A percentile compares a stretch with the other conserved stretches of the same genome.
These are phyloP conservation scores for Chrysoporthe puriensis DNA, from an alignment of 2,329 filamentous ascomycete genomes.

Conservation along the genomic window DNA sequence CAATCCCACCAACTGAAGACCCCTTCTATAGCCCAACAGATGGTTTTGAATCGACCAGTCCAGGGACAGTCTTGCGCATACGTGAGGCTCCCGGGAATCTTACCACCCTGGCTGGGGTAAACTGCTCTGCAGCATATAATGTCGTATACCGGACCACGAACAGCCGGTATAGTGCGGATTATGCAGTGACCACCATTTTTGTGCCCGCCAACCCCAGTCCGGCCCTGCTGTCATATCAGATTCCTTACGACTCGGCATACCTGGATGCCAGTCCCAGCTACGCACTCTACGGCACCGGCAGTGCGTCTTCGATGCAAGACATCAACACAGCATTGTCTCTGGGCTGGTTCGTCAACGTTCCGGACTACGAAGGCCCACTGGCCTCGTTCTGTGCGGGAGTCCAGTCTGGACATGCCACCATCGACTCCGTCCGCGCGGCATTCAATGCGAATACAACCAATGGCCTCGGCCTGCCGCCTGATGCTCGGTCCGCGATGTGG, in stretches of 20 bases:
- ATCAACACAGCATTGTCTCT: slow-evolving; percentile 40
- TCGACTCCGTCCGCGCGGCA: slow-evolving; percentile 51
- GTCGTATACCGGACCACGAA: slow-evolving; percentile 45
- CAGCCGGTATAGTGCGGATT: slow-evolving; percentile 39
- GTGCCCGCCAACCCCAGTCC: slow-evolving; percentile 34
- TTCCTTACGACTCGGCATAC: slow-evolving; percentile 44
- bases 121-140: slow-evolving; percentile 37
- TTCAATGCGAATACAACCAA: slow-evolving; percentile 33
- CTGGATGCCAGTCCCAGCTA: slow-evolving; percentile 45
- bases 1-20: slow-evolving; percentile 37
- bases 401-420: slow-evolving; percentile 47
- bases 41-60: slow-evolving; percentile 34
- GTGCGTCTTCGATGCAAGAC: slow-evolving; percentile 31
- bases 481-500: slow-evolving; percentile 47
- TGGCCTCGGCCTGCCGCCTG: slow-evolving; percentile 29
- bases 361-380: slow-evolving; percentile 50
- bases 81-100: slow-evolving; percentile 37
- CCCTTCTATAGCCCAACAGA: slow-evolving; percentile 40
- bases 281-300: slow-evolving; percentile 34
- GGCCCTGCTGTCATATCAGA: slow-evolving; percentile 46
- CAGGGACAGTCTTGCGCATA: slow-evolving; percentile 38
- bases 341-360: slow-evolving; percentile 49
- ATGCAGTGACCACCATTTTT: slow-evolving; percentile 45
- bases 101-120: slow-evolving; percentile 27
- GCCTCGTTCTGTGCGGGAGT: slow-evolving; percentile 49